phyloP scores from a whole-genome alignment of 257 asterid genomes.

The Leonotis leonurus region DNA sequence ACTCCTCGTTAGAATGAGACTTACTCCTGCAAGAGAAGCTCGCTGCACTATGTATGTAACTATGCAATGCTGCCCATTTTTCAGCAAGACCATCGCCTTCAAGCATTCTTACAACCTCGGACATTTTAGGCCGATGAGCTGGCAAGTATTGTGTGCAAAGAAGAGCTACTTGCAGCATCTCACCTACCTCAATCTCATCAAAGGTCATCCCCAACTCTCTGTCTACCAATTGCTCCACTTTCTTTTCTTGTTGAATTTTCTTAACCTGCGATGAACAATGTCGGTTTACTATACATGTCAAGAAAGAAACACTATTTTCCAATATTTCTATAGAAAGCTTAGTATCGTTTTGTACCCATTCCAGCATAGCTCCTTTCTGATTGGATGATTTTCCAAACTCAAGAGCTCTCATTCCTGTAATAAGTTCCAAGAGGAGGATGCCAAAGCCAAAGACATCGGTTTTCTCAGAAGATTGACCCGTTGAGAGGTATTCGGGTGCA shows the following conservation, averaged over 20 bases:
- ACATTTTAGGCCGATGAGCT: slow-evolving; percentile 85
- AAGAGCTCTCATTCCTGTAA: slow-evolving; percentile 89
- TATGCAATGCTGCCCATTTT: slow-evolving; percentile 92
- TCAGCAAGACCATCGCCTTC: slow-evolving; percentile 96
- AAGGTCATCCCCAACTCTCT: slow-evolving; percentile 57
- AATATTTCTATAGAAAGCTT: no score
- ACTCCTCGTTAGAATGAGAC: slow-evolving; percentile 28
- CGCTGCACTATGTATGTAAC: slow-evolving; percentile 24
- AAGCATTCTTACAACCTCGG: slow-evolving; percentile 82
- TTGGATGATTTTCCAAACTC: slow-evolving; percentile 73
- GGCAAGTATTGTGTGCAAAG: slow-evolving; percentile 86
- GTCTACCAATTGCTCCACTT: slow-evolving; percentile 58
- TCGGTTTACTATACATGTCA: neutral
- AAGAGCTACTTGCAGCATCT: slow-evolving; percentile 93
- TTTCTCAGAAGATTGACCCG: slow-evolving; percentile 95
- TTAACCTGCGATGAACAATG: slow-evolving; percentile 55
- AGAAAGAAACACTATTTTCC: neutral
- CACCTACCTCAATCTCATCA: slow-evolving; percentile 73
- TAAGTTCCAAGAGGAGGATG: slow-evolving; percentile 78
- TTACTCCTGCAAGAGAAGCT: slow-evolving; percentile 28
- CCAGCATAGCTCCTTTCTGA: slow-evolving; percentile 89
- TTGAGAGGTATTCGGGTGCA: slow-evolving; percentile 92
- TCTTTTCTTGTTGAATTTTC: slow-evolving; percentile 67
- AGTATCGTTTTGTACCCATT: slow-evolving; percentile 65
- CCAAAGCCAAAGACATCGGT: slow-evolving; percentile 97